Evolutionary conservation across 371 early-diverging fungal species (phyloP), one percentile per base, ranked within the genome.

Genomic region (Umbelopsis sp.): DNA sequence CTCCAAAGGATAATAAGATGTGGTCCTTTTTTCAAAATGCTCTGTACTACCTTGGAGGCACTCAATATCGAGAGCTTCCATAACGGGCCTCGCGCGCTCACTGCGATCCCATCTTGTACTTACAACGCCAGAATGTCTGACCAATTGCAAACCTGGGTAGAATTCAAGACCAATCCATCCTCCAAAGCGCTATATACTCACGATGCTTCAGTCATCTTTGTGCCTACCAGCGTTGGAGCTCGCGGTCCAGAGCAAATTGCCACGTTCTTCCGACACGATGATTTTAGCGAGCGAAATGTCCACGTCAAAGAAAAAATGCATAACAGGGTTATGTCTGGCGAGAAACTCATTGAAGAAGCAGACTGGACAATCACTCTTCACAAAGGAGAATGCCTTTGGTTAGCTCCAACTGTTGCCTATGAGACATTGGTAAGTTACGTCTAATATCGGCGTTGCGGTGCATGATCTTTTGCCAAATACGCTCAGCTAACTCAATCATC

Each of bases 351-450:
- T 24, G 83, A 83, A 67, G 83, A 83, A 52, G 76, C 66, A 1
- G 76, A 74, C 29, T 83, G 83, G 83, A 69, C 70, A 6, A 65
- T 83, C 50, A 76, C 75, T 24, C 79, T 83, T 46, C 63, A 79
- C 14, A 72, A 67, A 12, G 75, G 71, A 9, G 75, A 74, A 53
- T 83, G 83, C 45, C 65, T 68, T 45, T 83, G 83, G 83, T 63
- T 83, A 5, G 72, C 76, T 5, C 81, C 83, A 45, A 70, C 68
- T 44, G 22, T 81, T 9, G 78, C 79, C 14, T 67, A 72, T 35
- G 68, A 72, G 12, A 25, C 57, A 16, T 24, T 70, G 68, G 77
- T 77, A 72, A 72, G 52, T 12, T 63, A 25, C n/a, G 22, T 18
- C 35, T 32, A 32, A 35, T 35, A 57, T 35, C 29, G 29, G 6